These are phyloP conservation scores for Neocucurbitaria cava DNA, from an alignment of 2,329 filamentous ascomycete genomes.

Conservation along the genomic window DNA sequence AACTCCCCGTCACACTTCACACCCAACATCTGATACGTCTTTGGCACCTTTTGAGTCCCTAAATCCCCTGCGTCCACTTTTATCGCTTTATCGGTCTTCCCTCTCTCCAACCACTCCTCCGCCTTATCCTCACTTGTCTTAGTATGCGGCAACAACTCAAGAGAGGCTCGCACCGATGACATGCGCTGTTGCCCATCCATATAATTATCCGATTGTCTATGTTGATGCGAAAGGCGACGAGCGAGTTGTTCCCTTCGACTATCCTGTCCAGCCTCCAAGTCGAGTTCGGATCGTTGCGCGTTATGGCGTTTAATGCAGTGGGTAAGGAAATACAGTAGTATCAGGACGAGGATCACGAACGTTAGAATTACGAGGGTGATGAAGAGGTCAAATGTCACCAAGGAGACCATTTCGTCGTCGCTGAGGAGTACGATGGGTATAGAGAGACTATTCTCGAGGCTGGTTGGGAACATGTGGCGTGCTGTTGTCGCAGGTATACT, in stretches of 20 bases:
- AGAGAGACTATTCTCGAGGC: background rate
- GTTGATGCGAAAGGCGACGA: conserved; percentile 8
- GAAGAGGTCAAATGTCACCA: conserved; percentile 12
- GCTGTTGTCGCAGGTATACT: conserved; percentile 9
- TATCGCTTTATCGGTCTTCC: conserved; percentile 1
- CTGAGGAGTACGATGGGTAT: background rate
- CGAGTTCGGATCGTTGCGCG: background rate
- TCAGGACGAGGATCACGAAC: conserved; percentile 16
- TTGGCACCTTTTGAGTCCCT: conserved; percentile 2
- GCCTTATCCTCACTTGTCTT: conserved; percentile 21
- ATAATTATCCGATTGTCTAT: conserved; percentile 4
- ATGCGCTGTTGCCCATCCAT: conserved; percentile 9
- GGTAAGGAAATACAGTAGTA: conserved; percentile 23
- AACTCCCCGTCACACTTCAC: conserved; percentile 6
- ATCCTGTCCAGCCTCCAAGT: background rate
- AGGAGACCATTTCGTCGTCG: conserved; percentile 4
- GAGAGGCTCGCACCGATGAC: conserved; percentile 9
- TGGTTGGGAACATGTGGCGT: conserved; percentile 6
- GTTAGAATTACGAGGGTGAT: conserved; percentile 21
- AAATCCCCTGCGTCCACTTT: conserved; percentile 9
- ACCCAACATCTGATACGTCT: conserved; percentile 1
- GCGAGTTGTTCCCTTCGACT: background rate
- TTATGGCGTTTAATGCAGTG: conserved; percentile 13
- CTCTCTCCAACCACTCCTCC: conserved; percentile 25
- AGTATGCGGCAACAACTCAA: conserved; percentile 18